Evolutionary conservation across 2,329 filamentous ascomycete genomes (phyloP).

Genomic region (Verticillium albo-atrum): DNA sequence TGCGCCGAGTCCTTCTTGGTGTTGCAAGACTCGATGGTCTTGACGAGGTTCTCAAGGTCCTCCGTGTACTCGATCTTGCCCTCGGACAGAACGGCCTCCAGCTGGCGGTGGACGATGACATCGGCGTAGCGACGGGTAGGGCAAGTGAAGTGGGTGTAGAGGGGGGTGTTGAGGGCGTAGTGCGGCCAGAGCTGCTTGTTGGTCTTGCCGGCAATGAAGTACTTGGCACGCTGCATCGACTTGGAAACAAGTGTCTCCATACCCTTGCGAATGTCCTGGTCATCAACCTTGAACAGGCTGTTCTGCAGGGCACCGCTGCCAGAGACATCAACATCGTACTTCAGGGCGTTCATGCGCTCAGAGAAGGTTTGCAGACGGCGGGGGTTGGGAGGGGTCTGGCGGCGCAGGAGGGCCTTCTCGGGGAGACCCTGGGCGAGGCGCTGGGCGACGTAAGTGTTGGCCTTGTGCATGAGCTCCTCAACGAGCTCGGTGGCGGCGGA

Average conservation of each 20-base stretch:
- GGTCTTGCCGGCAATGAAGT: constrained; percentile 80
- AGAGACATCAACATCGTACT: constrained; percentile 82
- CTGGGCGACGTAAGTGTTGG: constrained; percentile 84
- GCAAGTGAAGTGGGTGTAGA: constrained; percentile 97
- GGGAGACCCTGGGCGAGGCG: constrained; percentile 74
- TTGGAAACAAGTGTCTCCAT: constrained; percentile 97
- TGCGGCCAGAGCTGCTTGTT: constrained; percentile 76
- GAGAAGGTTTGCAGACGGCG: constrained; percentile 86
- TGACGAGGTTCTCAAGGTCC: constrained; percentile 80
- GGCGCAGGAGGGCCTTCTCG: constrained; percentile 87
- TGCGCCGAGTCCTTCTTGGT: constrained; percentile 99
- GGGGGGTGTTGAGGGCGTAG: constrained; percentile 85
- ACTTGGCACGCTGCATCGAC: constrained; percentile 94
- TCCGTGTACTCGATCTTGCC: constrained; percentile 82
- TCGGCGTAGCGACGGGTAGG: constrained; percentile 93
- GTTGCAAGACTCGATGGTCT: constrained; percentile 94
- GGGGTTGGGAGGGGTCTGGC: constrained; percentile 79
- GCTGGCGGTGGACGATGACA: constrained; percentile 89
- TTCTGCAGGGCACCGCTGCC: constrained; percentile 91
- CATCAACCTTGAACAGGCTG: constrained; percentile 89
- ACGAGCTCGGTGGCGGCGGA: constrained; percentile 86
- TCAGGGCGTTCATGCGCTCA: constrained; percentile 87
- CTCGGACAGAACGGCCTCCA: constrained; percentile 80
- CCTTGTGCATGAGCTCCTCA: constrained; percentile 92
- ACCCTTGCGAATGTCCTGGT: constrained; percentile 85